Base-by-base conservation (phyloP, 768 basidiomycete genomes). In the Postia placenta region DNA sequence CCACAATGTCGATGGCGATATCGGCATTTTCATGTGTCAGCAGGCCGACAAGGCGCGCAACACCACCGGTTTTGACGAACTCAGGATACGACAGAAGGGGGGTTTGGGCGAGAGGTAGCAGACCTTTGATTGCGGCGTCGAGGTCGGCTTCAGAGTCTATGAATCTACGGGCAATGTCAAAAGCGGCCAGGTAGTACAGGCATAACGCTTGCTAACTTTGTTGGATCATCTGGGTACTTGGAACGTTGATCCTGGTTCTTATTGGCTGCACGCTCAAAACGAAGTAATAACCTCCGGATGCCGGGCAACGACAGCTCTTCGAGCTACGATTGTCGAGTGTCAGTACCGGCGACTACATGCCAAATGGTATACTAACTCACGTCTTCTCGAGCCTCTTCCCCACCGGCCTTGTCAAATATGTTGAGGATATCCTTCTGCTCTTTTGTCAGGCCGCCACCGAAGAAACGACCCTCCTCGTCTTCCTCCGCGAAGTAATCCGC, bases 101-200 rank as follows among this genome's bases (percentile, higher is more conserved):
- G 3, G 78, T 78, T 62, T 96, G 92, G 1, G 95, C 87, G 19
- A 99, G 73, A 4, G 93, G 86, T n/a, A 96, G 73, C 40, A 99
- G 68, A 1, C 81, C 76, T 65, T 95, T 94, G 47, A 98, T 80
- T 6, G 92, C 81, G 48, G 74, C 72, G 62, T 98, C 93, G 5
- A 99, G 79, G 61, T 96, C 92, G 22, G 92, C 90, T 73, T 99
- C 96, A 1, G 96, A 98, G 64, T 98, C 96, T 58, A 99, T 97
- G 74, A 98, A 99, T 67, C 95, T 98, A 42, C 19, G n/a, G n/a
- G n/a, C n/a, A n/a, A n/a, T n/a, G n/a, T n/a, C n/a, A n/a, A n/a
- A n/a, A n/a, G n/a, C n/a, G n/a, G n/a, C n/a, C 17, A 49, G 49
- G 3, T 20, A 36, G 38, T 9, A 39, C 12, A n/a, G 38, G 17